These are phyloP conservation scores for Colletotrichum somersetense DNA, from an alignment of 2,329 filamentous ascomycete genomes.

Conservation along the genomic window DNA sequence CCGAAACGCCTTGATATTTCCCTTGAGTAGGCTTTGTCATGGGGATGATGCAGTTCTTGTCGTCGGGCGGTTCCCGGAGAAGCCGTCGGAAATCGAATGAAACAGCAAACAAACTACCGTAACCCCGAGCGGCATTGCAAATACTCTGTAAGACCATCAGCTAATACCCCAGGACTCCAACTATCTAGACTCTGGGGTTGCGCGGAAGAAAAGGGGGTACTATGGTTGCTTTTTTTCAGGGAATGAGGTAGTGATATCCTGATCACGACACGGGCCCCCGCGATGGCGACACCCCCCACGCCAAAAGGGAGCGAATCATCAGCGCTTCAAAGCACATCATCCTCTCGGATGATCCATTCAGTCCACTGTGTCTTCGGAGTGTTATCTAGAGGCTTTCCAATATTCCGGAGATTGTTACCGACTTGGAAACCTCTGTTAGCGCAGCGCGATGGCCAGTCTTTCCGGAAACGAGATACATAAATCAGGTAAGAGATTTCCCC, in stretches of 20 bases:
- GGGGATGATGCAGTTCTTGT: neutral
- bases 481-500: conserved; percentile 24
- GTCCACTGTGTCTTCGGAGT: conserved; percentile 5
- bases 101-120: neutral
- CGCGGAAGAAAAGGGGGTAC: neutral
- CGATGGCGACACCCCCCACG: conserved; percentile 42
- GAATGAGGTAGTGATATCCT: conserved; percentile 25
- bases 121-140: neutral
- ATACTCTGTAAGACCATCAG: no score
- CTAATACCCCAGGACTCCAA: neutral
- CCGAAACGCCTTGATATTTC: no score
- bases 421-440: conserved; percentile 14
- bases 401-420: conserved; percentile 17
- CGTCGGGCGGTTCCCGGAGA: no score
- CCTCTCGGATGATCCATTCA: conserved; percentile 2
- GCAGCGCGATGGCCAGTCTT: conserved; percentile 34
- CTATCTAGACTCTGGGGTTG: neutral
- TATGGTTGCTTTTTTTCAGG: neutral
- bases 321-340: conserved; percentile 38
- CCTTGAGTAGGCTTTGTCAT: rapidly evolving
- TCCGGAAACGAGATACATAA: conserved; percentile 32
- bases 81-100: neutral
- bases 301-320: conserved; percentile 36
- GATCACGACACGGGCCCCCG: conserved; percentile 40
- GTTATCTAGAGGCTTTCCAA: neutral